Percentiles rank a stretch among this genome's conserved stretches.
Conservation (phyloP, 1,284 basidiomycete genomes). For the Pascua guehoae region DNA sequence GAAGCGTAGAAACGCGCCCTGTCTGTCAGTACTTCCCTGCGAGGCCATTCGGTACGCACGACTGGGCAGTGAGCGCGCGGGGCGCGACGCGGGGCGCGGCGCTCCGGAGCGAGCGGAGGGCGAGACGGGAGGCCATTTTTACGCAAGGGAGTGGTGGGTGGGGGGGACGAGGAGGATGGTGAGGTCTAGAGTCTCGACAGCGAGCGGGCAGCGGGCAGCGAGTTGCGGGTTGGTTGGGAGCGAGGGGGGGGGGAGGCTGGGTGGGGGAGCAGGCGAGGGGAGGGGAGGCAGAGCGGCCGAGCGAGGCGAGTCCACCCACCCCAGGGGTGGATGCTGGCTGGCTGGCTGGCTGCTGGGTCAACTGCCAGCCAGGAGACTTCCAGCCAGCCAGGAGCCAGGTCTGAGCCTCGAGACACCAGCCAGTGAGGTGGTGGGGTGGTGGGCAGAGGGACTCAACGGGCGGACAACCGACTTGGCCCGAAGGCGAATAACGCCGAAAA, state of each 20-base stretch:
- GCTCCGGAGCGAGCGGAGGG: constrained; percentile 46
- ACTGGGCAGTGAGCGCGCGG: constrained; percentile 24
- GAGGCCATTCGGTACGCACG: not conserved
- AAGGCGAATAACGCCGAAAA: no score
- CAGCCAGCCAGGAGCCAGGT: no score
- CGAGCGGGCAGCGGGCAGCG: not conserved
- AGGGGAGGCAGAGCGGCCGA: constrained; percentile 9
- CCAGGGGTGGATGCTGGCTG: no score
- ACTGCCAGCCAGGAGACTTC: no score
- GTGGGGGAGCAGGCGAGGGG: constrained; percentile 4
- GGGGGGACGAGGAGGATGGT: constrained; percentile 11
- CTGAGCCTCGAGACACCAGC: no score
- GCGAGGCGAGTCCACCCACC: not conserved
- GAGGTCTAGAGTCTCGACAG: not conserved
- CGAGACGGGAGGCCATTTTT: constrained; percentile 51
- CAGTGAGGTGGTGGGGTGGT: no score
- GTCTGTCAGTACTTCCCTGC: not conserved
- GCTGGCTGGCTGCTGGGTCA: no score
- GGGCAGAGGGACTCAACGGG: no score
- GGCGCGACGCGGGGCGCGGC: constrained; percentile 38
- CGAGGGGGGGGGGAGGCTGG: constrained; percentile 4
- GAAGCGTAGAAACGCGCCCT: constrained; percentile 44
- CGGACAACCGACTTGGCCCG: no score
- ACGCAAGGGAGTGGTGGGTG: constrained; percentile 15
- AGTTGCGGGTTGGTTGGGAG: not conserved